Evolutionary conservation across 192 early-diverging fungal genomes (phyloP), one percentile per base, ranked within the genome.

Genomic region (Nowakowskiella sp.): DNA sequence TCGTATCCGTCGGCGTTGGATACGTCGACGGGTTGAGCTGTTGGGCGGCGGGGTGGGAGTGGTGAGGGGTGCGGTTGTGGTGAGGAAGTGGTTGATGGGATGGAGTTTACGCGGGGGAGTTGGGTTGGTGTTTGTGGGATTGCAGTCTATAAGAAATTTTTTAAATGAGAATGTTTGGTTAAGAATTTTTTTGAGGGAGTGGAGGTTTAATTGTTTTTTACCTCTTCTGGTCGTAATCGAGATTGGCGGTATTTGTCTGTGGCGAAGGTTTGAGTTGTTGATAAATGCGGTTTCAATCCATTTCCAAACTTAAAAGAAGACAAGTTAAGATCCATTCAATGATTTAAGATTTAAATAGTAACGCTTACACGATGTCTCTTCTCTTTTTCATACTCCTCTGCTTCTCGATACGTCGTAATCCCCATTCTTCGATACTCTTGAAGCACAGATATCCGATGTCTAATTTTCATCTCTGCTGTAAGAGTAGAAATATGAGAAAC

Each of bases 371-470:
- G 36, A 8, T 51, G 6, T 9, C 44, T n/a, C 50, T 72, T 76
- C 10, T 78, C 72, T 19, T 65, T 47, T 23, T 71, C 70, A 55
- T 87, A 97, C 23, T 86, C 83, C 19, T 81, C 72, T 0, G 85
- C 86, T 31, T 89, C 84, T 19, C 71, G 70, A 3, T 83, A 62
- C 0, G 84, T 80, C 2, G 82, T 87, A 21, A 94, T 73, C n/a
- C 94, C 94, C 61, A 89, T 91, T 47, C 85, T 76, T 29, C 90
- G 73, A 73, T 83, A 95, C 61, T 93, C 90, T 55, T 93, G 91
- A 24, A 95, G 68, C 60, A 87, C 78, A 23, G 83, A 74, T 53
- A 97, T 94, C 16, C 85, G 72, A 39, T 85, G 74, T 28, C 89
- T 72, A 22, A 93, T 67, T 24, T 77, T 67, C 39, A 85, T 77